Base-by-base conservation (phyloP, 2,329 filamentous ascomycete genomes). In the Epichloe uncinata region DNA sequence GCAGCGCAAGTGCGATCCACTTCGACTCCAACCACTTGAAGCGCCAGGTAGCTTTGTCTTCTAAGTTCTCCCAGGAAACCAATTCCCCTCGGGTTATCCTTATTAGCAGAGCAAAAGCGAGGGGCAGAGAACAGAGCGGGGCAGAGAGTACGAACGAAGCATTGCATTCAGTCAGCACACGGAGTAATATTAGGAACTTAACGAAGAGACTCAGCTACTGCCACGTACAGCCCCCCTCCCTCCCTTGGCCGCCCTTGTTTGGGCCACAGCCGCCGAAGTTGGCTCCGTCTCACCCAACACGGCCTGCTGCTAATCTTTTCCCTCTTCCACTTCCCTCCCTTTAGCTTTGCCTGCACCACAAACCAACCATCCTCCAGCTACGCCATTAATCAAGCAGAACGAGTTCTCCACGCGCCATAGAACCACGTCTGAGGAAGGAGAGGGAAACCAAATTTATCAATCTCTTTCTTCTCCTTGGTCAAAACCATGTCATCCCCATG, bases 401-500 rank as follows among this genome's bases (percentile, higher is more conserved):
- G 20, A 48, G 15, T 33, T 11, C 3, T 33, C 15, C 3, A 30
- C 13, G 8, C 47, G 9, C 11, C n/a, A 5, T 20, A 16, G 18
- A 36, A 30, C 13, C 15, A 13, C 20, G 34, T 15, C 18, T 20
- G n/a, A 15, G 18, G n/a, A 12, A n/a, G n/a, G n/a, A n/a, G n/a
- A n/a, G n/a, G n/a, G n/a, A n/a, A n/a, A n/a, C n/a, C n/a, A n/a
- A n/a, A n/a, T n/a, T n/a, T n/a, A n/a, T n/a, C n/a, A n/a, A n/a
- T n/a, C n/a, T 33, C 4, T 33, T 33, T 8, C 20, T 7, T 40
- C 12, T 34, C 30, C 8, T 13, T 34, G n/a, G 34, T 42, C 43
- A 18, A 13, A 26, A 41, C 26, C 49, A 81, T 81, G 78, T 70
- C 77, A 60, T 81, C 78, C 57, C 76, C 78, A 53, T 75, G 76